Base-by-base conservation (phyloP, 805 yeast species). In the Maudiozyma bulderi region DNA sequence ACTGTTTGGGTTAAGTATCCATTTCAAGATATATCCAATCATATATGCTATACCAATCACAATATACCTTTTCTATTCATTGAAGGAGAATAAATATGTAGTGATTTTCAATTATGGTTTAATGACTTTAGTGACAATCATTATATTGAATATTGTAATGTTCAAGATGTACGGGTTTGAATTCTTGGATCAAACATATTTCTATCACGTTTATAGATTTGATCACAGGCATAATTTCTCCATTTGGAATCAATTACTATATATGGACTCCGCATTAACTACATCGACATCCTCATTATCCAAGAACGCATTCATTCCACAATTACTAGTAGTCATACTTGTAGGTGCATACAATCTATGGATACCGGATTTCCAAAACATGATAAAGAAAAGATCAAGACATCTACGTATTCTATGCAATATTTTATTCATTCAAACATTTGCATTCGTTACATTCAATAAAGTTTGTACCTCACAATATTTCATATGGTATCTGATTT, bases 191-290 rank as follows among this genome's bases (percentile, higher is more conserved):
- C 86, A 91, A 57, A 76, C 96, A 0, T 89, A 86, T 61, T 60
- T 88, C 5, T 90, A 91, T 62, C 99, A 91, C 65, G 68, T 91
- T 40, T 72, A 78, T 8, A 73, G 99, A 52, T 66, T 87, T 4
- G 99, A 93, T 64, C 99, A 93, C 65, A 78, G 99, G 44, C 99
- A 93, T 67, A 93, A 93, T 66, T 93, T 93, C 62, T 86, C 96
- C 5, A 72, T 90, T 2, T 93, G 90, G 76, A 86, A 90, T 63
- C 70, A 87, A 10, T 70, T 82, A 26, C 69, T 93, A 40, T 85
- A 84, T 63, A 78, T 76, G 60, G 75, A 75, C 43, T 81, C 89
- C 4, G 66, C 75, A 2, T 43, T 30, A 20, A 47, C 37, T 9
- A 39, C 46, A 3, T 30, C 47, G 2, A 47, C 48, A 5, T 50